Conservation (phyloP, 805 yeast genomes). For the Zygosaccharomyces bailii region DNA sequence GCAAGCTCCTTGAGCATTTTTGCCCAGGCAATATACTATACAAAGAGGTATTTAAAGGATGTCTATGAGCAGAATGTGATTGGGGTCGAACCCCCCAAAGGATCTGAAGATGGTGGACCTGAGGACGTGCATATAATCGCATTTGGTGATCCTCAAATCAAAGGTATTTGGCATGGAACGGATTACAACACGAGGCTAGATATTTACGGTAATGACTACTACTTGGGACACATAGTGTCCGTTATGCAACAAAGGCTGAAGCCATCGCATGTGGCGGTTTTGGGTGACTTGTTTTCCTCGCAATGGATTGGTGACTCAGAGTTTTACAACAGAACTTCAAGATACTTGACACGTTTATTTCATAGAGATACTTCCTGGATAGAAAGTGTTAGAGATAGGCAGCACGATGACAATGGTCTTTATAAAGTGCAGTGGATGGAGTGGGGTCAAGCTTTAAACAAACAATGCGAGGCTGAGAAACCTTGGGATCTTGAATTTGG, state of each 20-base stretch:
- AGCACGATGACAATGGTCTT: constrained; percentile 27
- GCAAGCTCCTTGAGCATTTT: constrained; percentile 10
- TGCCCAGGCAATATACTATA: constrained; percentile 28
- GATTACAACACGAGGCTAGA: constrained; percentile 73
- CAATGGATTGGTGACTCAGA: constrained; percentile 94
- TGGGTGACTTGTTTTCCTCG: constrained; percentile 90
- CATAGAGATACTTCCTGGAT: constrained; percentile 61
- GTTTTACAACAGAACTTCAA: constrained; percentile 70
- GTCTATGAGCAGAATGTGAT: constrained; percentile 23
- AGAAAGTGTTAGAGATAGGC: constrained; percentile 38
- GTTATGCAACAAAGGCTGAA: constrained; percentile 58
- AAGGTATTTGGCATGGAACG: constrained; percentile 76
- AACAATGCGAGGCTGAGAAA: constrained; percentile 23
- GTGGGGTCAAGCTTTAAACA: constrained; percentile 29
- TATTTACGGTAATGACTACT: constrained; percentile 85
- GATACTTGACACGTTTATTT: constrained; percentile 70
- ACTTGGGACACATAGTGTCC: constrained; percentile 75
- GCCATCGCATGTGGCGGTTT: constrained; percentile 81
- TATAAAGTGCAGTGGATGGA: constrained; percentile 29
- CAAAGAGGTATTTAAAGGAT: constrained; percentile 30
- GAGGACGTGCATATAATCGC: constrained; percentile 65
- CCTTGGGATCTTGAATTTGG: constrained; percentile 43
- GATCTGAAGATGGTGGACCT: constrained; percentile 17
- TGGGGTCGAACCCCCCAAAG: not conserved
- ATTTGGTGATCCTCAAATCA: constrained; percentile 96